Evolutionary conservation across 2,329 filamentous ascomycete species (phyloP), one percentile per base, ranked within the genome.

Genomic region (Sclerotiophoma versabilis): DNA sequence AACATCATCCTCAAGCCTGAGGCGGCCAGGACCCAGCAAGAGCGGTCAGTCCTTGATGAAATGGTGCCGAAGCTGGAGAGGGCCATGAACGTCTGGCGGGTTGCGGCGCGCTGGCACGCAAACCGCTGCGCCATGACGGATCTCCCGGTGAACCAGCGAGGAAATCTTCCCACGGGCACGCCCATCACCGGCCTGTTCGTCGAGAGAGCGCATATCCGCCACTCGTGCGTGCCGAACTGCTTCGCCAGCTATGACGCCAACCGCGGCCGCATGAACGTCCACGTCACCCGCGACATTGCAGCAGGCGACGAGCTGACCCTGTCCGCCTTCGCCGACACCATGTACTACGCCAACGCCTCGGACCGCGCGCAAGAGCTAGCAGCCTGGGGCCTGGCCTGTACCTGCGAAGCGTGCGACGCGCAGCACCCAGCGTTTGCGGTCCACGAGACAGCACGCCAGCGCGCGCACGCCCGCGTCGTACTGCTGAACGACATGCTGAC

Each of bases 151-250:
- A n/a, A 42, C 5, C 27, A 58, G 30, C 44, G 47, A 6, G 14
- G 7, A 4, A 1, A 20, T 0, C 26, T 54, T 0, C 41, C 44
- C 3, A 19, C 14, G 1, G 32, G 46, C 6, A 54, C 34, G 0
- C 58, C 50, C 5, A 42, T 54, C 10, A 44, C 49, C 0, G 59
- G 59, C 0, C 17, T 77, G 6, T 77, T 76, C 58, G 58, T 69
- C 7, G 42, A 66, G 20, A 65, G 69, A 19, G 66, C 62, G 5
- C 60, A 66, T n/a, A 62, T 77, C 30, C 75, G 76, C 12, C 62
- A 65, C 33, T 60, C 57, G 2, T 65, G 62, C 23, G 49, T 62
- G 4, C 62, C 62, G 3, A 65, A 65, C 47, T 60, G 58, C 54
- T 55, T 49, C 26, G 42, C 53, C 1, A 37, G 47, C 25, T 57